phyloP scores from a whole-genome alignment of 1,284 basidiomycete genomes.

The Boletellus sp. region DNA sequence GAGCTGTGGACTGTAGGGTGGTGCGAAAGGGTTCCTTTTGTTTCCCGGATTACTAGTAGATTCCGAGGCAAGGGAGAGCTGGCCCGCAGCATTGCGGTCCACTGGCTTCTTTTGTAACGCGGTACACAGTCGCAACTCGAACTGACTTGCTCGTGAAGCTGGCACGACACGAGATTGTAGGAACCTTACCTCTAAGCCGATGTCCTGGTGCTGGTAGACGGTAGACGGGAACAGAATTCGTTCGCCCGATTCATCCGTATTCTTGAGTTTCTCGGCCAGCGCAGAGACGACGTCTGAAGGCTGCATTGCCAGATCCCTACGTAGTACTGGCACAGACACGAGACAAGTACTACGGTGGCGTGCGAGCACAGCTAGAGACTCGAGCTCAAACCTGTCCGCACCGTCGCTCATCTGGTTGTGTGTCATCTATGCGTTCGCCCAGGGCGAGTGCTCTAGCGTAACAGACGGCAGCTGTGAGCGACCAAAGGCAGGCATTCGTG shows the following conservation, averaged over 20 bases:
- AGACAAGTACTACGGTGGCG: slow-evolving; percentile 9
- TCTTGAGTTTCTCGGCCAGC: slow-evolving; percentile 57
- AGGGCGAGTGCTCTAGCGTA: slow-evolving; percentile 61
- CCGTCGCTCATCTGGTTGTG: slow-evolving; percentile 51
- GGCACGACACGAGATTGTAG: background rate
- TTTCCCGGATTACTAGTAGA: slow-evolving; percentile 23
- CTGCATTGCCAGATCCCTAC: slow-evolving; percentile 18
- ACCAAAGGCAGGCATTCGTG: slow-evolving; percentile 72
- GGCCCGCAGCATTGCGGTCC: slow-evolving; percentile 43
- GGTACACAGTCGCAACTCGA: slow-evolving; percentile 77
- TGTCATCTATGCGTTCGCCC: slow-evolving; percentile 65
- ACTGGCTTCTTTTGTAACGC: slow-evolving; percentile 73
- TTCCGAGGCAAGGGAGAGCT: slow-evolving; percentile 24
- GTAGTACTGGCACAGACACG: too few relatives aligned
- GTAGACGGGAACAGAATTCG: slow-evolving; percentile 76
- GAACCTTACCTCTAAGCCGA: slow-evolving; percentile 56
- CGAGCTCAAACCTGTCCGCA: slow-evolving; percentile 35
- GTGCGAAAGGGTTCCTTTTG: slow-evolving; percentile 69
- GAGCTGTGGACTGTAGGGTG: slow-evolving; percentile 75
- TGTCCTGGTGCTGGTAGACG: slow-evolving; percentile 54
- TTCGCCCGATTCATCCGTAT: slow-evolving; percentile 64
- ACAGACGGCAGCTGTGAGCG: slow-evolving; percentile 61
- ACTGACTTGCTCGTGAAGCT: slow-evolving; percentile 43
- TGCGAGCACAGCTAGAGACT: slow-evolving; percentile 8
- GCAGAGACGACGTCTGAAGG: slow-evolving; percentile 54